Evolutionary conservation across 2,329 filamentous ascomycete genomes (phyloP), one percentile per base, ranked within the genome.

Genomic region (Apiospora phragmitis): DNA sequence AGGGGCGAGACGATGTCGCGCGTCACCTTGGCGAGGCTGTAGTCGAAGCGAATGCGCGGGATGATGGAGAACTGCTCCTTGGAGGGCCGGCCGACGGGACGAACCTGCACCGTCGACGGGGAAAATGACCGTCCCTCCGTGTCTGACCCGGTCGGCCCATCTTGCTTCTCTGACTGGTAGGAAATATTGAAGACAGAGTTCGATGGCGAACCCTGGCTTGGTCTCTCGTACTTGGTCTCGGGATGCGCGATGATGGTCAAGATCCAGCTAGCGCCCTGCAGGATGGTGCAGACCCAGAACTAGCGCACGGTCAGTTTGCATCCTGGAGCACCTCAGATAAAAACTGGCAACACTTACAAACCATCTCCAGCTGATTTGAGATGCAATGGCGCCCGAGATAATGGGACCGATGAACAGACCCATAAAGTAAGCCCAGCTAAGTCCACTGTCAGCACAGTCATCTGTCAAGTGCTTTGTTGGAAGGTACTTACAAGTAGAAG

Each of bases 271-370:
- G 74, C 76, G 16, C 70, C 73, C 74, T 80, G 78, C 18, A 78
- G 67, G 11, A 79, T 79, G 9, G 77, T 77, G 70, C 78, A 80
- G 45, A 77, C 75, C 79, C 78, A 80, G 72, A 80, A 80, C 76
- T 78, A 29, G 8, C 18, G 29, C 12, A 4, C 35, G 16, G 18
- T 21, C 3, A 62, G 6, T 12, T n/a, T 12, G 16, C 11, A 59
- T 5, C 11, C 51, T 32, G 16, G 9, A 35, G 4, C 16, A 21
- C 35, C 12, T 9, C 4, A 11, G 26, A 9, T 18, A 8, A 12
- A 3, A 18, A 4, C n/a, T 21, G 16, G 29, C 51, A 16, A 32
- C 26, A 75, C 76, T 74, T 73, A 76, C 75, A 71, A 81, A 80
- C 76, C 78, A 79, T 47, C 79, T 71, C 79, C 79, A 80, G 16